These are phyloP conservation scores for Termitomyces titanicus DNA, from an alignment of 768 basidiomycete species.

Conservation along the genomic window DNA sequence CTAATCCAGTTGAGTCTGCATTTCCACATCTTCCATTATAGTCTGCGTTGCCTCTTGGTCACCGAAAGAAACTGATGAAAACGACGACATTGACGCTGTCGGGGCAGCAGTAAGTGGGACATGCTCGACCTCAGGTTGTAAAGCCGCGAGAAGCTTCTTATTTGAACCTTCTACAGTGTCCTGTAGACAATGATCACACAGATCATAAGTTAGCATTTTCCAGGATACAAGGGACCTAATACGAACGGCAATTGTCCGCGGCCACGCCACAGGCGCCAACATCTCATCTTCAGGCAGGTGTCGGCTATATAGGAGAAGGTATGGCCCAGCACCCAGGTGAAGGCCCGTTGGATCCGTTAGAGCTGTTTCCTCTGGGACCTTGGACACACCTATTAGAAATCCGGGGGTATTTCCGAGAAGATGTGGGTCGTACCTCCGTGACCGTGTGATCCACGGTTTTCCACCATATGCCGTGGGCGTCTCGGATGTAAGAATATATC, in stretches of 20 bases:
- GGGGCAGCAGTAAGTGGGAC: not conserved
- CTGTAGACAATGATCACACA: slow-evolving; percentile 17
- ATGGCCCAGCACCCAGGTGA: slow-evolving; percentile 75
- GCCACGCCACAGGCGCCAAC: slow-evolving; percentile 34
- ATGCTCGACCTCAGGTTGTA: not conserved
- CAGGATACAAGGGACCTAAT: not conserved
- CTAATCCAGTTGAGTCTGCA: not conserved
- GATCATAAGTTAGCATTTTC: not conserved
- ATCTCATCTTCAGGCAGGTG: slow-evolving; percentile 33
- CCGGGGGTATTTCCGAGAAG: not conserved
- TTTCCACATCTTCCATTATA: not conserved
- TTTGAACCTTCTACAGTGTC: slow-evolving; percentile 32
- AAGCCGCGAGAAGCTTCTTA: slow-evolving; percentile 25
- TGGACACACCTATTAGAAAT: not conserved
- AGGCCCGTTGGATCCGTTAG: slow-evolving; percentile 67
- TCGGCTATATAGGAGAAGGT: slow-evolving; percentile 68
- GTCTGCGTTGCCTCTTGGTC: not conserved
- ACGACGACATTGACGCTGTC: not conserved
- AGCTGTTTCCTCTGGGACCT: slow-evolving; percentile 73
- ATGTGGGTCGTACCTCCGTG: slow-evolving; percentile 45
- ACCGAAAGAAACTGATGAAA: not conserved
- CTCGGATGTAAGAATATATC: slow-evolving; percentile 73
- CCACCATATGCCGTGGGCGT: slow-evolving; percentile 68
- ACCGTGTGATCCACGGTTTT: slow-evolving; percentile 72
- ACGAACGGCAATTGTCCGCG: slow-evolving; percentile 32